Conservation (phyloP, 768 basidiomycete genomes). For the Boletus tomentosulus region DNA sequence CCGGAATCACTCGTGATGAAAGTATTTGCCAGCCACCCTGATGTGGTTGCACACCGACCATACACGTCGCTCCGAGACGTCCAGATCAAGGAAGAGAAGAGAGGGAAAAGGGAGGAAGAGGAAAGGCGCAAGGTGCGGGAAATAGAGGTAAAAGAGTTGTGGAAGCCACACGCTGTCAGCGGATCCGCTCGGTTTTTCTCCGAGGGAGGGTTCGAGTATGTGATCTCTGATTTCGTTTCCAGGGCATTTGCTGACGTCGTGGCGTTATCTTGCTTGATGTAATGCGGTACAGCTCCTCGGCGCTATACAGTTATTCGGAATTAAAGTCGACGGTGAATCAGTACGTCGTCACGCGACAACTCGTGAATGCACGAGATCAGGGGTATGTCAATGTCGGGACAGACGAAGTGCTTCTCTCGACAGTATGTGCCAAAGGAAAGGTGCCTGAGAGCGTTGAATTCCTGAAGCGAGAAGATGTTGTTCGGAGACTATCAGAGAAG, state of each 20-base stretch:
- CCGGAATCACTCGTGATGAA: conserved; percentile 51
- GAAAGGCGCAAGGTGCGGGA: conserved; percentile 44
- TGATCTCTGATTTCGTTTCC: conserved; percentile 6
- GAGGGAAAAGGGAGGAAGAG: conserved; percentile 49
- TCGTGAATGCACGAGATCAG: conserved; percentile 64
- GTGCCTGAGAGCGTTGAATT: conserved; percentile 40
- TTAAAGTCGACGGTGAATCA: conserved; percentile 53
- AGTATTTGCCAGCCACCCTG: conserved; percentile 54
- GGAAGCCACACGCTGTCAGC: conserved; percentile 61
- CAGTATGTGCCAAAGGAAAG: conserved; percentile 36
- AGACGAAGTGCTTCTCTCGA: conserved; percentile 41
- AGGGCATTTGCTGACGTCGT: background rate
- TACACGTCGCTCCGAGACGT: conserved; percentile 64
- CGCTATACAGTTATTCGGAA: conserved; percentile 53
- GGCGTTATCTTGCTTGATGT: background rate
- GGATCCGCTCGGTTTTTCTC: conserved; percentile 57
- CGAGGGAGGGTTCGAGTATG: conserved; percentile 59
- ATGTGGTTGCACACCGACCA: conserved; percentile 45
- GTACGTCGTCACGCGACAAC: conserved; percentile 57
- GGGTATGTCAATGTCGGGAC: conserved; percentile 60
- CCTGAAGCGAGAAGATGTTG: conserved; percentile 63
- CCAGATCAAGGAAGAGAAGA: conserved; percentile 60
- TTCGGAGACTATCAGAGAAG: conserved; percentile 47
- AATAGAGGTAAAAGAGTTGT: conserved; percentile 62
- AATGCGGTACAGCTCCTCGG: conserved; percentile 38